phyloP scores from a whole-genome alignment of 2,329 filamentous ascomycete genomes.

The Xylogone sp. region DNA sequence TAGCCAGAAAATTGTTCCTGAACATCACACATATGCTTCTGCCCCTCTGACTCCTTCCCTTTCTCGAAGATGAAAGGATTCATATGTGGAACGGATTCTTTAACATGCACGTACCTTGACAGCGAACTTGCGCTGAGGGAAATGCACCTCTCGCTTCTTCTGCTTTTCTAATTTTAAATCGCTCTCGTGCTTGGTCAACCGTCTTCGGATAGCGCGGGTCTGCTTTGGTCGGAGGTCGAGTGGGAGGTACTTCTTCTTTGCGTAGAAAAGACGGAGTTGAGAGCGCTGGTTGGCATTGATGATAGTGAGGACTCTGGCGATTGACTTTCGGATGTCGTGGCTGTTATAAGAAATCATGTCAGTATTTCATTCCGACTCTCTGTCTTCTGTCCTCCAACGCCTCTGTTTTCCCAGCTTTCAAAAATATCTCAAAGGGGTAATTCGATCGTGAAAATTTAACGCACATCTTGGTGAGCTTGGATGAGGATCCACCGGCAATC shows the following conservation, averaged over 20 bases:
- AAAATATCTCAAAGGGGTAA: neutral
- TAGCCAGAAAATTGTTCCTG: too few relatives aligned
- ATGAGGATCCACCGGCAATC: conserved; percentile 85
- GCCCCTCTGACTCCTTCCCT: neutral
- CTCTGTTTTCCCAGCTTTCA: neutral
- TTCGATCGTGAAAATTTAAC: conserved; percentile 30
- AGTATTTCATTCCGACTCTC: conserved; percentile 6
- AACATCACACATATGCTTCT: too few relatives aligned
- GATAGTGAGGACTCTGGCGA: conserved; percentile 97
- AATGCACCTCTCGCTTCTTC: conserved; percentile 93
- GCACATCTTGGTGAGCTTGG: conserved; percentile 98
- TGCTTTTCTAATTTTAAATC: conserved; percentile 84
- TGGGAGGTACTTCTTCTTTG: conserved; percentile 99
- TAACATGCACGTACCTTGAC: conserved; percentile 65
- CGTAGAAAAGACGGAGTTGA: conserved; percentile 98
- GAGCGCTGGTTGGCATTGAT: conserved; percentile 99
- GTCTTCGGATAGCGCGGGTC: conserved; percentile 95
- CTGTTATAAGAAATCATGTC: conserved; percentile 43
- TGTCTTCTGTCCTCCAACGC: neutral
- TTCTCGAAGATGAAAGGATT: too few relatives aligned
- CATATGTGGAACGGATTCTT: too few relatives aligned
- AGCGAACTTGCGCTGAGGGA: conserved; percentile 98
- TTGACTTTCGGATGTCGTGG: conserved; percentile 99
- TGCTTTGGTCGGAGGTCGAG: conserved; percentile 98
- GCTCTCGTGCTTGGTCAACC: conserved; percentile 88